These are phyloP conservation scores for Halenospora varia DNA, from an alignment of 495 filamentous ascomycete species.

Conservation along the genomic window DNA sequence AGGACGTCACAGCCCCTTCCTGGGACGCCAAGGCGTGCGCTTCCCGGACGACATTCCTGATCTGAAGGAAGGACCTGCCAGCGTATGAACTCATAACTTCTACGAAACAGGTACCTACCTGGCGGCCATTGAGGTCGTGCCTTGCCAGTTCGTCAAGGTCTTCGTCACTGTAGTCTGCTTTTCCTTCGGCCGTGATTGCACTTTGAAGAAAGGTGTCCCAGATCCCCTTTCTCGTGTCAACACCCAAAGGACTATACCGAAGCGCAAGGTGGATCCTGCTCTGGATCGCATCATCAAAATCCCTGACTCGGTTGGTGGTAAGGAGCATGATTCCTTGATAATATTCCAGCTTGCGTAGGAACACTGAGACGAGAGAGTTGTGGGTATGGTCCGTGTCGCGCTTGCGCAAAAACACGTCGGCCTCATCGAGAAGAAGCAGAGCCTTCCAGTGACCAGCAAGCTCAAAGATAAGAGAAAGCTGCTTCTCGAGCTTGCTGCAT, in stretches of 20 bases:
- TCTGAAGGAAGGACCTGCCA: constrained; percentile 7
- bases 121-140: constrained; percentile 11
- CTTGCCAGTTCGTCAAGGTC: constrained; percentile 1
- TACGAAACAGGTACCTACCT: constrained; percentile 10
- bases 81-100: constrained; percentile 8
- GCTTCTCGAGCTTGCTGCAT: constrained; percentile 12
- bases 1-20: too few species aligned
- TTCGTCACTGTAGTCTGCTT: constrained; percentile 6
- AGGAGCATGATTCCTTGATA: constrained; percentile 51
- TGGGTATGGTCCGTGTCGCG: constrained; percentile 22
- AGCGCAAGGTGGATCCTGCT: constrained; percentile 43
- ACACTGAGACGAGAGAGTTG: constrained; percentile 50
- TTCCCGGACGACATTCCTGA: too few species aligned
- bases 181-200: constrained; percentile 2
- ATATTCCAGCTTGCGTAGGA: constrained; percentile 51
- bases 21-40: too few species aligned
- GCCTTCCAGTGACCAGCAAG: constrained; percentile 31
- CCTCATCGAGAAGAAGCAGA: constrained; percentile 39
- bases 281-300: constrained; percentile 54
- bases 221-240: too few species aligned
- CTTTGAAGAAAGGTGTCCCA: constrained; percentile 10
- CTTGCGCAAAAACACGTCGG: constrained; percentile 44
- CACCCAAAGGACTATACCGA: constrained; percentile 26
- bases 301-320: constrained; percentile 46
- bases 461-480: constrained; percentile 17